Conservation (phyloP, 2,329 filamentous ascomycete genomes). For the Aspergillus japonicus region DNA sequence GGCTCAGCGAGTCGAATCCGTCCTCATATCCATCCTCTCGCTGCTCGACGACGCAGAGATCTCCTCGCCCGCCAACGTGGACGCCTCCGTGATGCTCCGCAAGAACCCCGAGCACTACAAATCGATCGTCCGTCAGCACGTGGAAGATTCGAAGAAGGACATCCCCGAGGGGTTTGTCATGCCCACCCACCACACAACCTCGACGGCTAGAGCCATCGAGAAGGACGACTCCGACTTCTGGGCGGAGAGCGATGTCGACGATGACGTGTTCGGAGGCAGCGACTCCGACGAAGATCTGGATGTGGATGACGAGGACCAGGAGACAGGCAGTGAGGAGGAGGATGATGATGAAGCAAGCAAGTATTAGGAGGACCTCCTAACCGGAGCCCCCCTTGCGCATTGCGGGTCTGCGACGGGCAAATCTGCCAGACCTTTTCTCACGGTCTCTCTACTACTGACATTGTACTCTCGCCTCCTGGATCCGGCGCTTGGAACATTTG, state of each 20-base stretch:
- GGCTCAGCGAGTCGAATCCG: conserved; percentile 89
- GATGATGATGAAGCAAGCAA: neutral
- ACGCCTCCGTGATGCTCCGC: conserved; percentile 82
- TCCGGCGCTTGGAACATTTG: neutral
- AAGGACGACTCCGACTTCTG: conserved; percentile 76
- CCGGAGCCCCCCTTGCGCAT: neutral
- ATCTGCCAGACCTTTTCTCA: neutral
- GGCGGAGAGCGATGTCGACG: conserved; percentile 68
- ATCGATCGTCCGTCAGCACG: conserved; percentile 64
- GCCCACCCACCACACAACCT: conserved; percentile 65
- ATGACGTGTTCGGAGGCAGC: conserved; percentile 75
- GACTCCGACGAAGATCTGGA: conserved; percentile 56
- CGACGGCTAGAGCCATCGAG: conserved; percentile 54
- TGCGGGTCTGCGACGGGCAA: neutral
- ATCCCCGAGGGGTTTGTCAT: conserved; percentile 78
- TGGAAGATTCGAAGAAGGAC: conserved; percentile 72
- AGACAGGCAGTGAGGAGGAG: conserved; percentile 57
- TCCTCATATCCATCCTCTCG: conserved; percentile 86
- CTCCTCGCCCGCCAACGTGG: conserved; percentile 90
- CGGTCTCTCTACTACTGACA: neutral
- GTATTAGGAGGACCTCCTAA: no score
- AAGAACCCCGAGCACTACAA: conserved; percentile 71
- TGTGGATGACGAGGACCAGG: conserved; percentile 41
- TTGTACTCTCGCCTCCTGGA: neutral
- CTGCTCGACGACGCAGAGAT: conserved; percentile 93